Conservation (phyloP, 2,329 filamentous ascomycete genomes). For the Aspergillus brasiliensis region DNA sequence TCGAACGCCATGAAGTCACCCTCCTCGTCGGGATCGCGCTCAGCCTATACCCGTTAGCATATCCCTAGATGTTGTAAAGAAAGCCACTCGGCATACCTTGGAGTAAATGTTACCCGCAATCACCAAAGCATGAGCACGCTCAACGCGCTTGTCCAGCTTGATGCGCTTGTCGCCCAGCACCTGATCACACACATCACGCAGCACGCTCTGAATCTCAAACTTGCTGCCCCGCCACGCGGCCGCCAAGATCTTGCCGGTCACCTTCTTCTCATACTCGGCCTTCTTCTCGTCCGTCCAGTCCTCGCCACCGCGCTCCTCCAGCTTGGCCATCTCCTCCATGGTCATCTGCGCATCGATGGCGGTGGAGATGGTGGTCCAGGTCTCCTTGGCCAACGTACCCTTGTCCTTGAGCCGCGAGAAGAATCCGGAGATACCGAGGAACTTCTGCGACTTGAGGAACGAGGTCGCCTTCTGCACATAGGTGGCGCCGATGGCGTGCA, state of each 20-base stretch:
- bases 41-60: constrained; percentile 60
- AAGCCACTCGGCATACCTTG: constrained; percentile 63
- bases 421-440: constrained; percentile 93
- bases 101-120: constrained; percentile 86
- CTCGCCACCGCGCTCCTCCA: constrained; percentile 91
- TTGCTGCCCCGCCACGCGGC: constrained; percentile 95
- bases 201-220: constrained; percentile 95
- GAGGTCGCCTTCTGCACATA: constrained; percentile 86
- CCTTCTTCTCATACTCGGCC: constrained; percentile 89
- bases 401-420: constrained; percentile 94
- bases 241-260: constrained; percentile 96
- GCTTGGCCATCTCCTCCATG: constrained; percentile 97
- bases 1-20: constrained; percentile 99
- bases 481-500: constrained; percentile 90
- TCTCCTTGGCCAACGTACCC: constrained; percentile 94
- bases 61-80: background rate
- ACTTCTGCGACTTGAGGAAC: constrained; percentile 93
- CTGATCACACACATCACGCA: constrained; percentile 90
- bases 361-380: constrained; percentile 95
- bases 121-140: constrained; percentile 86
- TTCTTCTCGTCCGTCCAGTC: constrained; percentile 99
- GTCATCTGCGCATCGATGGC: constrained; percentile 97
- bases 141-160: constrained; percentile 78
- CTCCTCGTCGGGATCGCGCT: constrained; percentile 90
- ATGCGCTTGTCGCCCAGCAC: constrained; percentile 81